These are phyloP conservation scores for Boletus tylopilopsis DNA, from an alignment of 768 basidiomycete genomes.

Conservation along the genomic window DNA sequence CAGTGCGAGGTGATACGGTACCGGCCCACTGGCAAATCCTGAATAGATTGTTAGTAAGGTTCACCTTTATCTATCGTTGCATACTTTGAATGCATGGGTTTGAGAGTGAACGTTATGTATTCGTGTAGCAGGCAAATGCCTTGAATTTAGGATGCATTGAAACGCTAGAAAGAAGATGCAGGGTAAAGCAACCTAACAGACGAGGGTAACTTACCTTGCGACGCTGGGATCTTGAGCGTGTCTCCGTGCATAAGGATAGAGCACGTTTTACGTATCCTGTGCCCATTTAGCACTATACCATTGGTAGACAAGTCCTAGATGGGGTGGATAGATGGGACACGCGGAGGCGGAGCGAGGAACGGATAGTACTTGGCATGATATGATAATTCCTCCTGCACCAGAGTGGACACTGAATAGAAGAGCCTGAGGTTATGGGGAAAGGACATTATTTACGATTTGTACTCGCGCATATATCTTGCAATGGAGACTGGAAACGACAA, in stretches of 20 bases:
- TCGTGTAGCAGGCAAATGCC: constrained; percentile 47
- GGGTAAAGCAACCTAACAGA: neutral
- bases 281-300: constrained; percentile 66
- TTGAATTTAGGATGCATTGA: constrained; percentile 58
- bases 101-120: constrained; percentile 59
- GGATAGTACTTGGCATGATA: constrained; percentile 67
- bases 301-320: constrained; percentile 73
- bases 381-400: constrained; percentile 65
- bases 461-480: constrained; percentile 75
- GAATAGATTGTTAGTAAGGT: constrained; percentile 1
- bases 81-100: constrained; percentile 52
- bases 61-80: neutral
- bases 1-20: constrained; percentile 78
- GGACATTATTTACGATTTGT: neutral
- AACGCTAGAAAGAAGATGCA: constrained; percentile 44
- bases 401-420: constrained; percentile 53
- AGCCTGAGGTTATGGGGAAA: neutral
- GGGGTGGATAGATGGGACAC: neutral
- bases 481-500: constrained; percentile 64
- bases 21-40: constrained; percentile 63
- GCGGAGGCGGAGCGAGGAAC: neutral
- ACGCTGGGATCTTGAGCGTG: constrained; percentile 60
- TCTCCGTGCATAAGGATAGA: constrained; percentile 80
- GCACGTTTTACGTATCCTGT: constrained; percentile 60
- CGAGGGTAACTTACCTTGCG: constrained; percentile 44